Base-by-base conservation (phyloP, 495 filamentous ascomycete genomes). In the Pyrenopolyporus hunteri region DNA sequence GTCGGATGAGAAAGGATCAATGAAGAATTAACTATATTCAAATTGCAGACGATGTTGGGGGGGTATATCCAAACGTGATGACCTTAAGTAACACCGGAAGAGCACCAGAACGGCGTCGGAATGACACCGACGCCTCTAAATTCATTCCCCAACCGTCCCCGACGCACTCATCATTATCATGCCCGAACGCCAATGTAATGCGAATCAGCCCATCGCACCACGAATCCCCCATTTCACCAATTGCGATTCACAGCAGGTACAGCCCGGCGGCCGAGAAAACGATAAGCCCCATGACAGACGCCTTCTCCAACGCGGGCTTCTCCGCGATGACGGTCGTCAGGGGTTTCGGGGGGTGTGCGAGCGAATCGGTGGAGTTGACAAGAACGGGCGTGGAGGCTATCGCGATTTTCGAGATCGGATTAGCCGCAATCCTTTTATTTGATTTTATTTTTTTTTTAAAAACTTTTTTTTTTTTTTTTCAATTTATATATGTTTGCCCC, bases 271-370 rank as follows among this genome's bases (percentile, higher is more conserved):
- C 66, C 17, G 69, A 69, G 40, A 71, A 71, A 28, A 71, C 63
- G 47, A 71, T 42, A 1, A 71, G 45, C 1, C 69, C 69, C 69
- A 71, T 71, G 57, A 71, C 55, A 14, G 69, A 71, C 36, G 69
- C 69, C 25, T 42, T 42, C 10, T 69, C 66, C 23, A 66, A 46
- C 8, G 66, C 57, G 0, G 66, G 69, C 42, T 67, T 69, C 8
- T 67, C 62, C 5, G 59, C 37, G 13, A 50, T 53, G 10, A 22
- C 56, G 3, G 66, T 57, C 7, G 53, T 57, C 26, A 63, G 17
- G 19, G 63, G 59, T 8, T 54, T 58, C 4, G 51, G 42, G 0
- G 62, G 28, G 22, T 54, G 48, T 16, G 53, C 25, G n/a, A 69
- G 28, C 16, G 47, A 33, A 13, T 20, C 61, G 9, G 53, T 66